Conservation (phyloP, 345 rosid genomes). For the Eucalyptus sp. region DNA sequence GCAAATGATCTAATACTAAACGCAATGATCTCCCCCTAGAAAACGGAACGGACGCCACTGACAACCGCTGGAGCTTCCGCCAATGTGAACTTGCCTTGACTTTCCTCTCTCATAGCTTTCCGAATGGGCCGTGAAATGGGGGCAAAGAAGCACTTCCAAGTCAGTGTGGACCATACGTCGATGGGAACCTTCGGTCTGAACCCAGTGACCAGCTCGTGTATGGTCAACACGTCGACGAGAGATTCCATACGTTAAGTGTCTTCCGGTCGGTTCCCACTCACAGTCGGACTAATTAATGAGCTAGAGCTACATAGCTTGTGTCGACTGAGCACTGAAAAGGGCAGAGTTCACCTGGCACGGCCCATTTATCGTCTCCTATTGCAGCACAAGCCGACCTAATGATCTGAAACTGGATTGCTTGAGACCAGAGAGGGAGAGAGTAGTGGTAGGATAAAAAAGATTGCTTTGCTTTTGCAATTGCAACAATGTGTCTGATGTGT, state of each 20-base stretch:
- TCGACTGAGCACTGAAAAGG: background rate
- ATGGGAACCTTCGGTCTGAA: background rate
- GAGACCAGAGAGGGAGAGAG: background rate
- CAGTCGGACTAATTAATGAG: background rate
- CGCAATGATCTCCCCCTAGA: background rate
- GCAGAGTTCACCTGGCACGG: background rate
- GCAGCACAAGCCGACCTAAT: background rate
- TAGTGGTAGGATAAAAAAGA: background rate
- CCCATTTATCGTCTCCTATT: background rate
- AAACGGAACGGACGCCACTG: background rate
- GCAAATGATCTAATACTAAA: background rate
- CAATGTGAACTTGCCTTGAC: background rate
- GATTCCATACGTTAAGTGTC: background rate
- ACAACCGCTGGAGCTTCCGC: background rate
- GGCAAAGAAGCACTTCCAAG: background rate
- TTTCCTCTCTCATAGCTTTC: background rate
- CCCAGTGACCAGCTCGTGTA: background rate
- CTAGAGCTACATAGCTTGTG: background rate
- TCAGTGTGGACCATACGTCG: background rate
- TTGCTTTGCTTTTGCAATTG: background rate
- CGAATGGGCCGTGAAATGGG: background rate
- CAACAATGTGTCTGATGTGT: background rate
- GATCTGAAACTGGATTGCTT: background rate
- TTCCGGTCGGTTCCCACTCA: background rate
- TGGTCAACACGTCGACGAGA: background rate